phyloP scores from a whole-genome alignment of 2,329 filamentous ascomycete species.

The Byssothecium circinans region DNA sequence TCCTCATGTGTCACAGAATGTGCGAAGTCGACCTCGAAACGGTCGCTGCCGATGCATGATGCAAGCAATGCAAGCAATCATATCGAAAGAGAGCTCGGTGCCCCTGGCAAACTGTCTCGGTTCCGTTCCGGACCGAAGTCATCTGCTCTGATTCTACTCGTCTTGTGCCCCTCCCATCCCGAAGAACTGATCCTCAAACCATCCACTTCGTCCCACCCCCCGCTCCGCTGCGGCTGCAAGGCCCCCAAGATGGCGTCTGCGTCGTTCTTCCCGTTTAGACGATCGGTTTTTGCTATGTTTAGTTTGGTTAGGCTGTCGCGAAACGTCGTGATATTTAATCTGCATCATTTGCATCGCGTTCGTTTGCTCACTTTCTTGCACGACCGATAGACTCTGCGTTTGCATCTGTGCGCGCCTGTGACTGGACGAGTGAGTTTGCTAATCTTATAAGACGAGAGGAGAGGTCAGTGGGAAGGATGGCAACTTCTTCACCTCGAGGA shows the following conservation, averaged over 20 bases:
- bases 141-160: background rate
- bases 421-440: background rate
- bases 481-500: conserved; percentile 10
- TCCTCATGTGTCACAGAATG: too few species aligned
- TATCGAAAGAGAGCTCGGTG: too few species aligned
- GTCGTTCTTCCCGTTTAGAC: background rate
- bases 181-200: background rate
- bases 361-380: background rate
- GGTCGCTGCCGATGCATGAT: too few species aligned
- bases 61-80: too few species aligned
- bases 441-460: background rate
- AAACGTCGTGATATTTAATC: background rate
- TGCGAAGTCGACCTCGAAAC: too few species aligned
- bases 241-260: background rate
- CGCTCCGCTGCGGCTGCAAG: background rate
- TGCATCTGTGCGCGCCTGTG: background rate
- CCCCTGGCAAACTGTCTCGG: too few species aligned
- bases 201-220: background rate
- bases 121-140: background rate
- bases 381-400: too few species aligned
- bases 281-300: too few species aligned
- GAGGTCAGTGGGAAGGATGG: conserved; percentile 2
- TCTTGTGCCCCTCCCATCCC: background rate
- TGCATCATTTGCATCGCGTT: background rate
- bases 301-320: background rate